Evolutionary conservation across 495 filamentous ascomycete genomes (phyloP).

Genomic region (Choiromyces venosus): DNA sequence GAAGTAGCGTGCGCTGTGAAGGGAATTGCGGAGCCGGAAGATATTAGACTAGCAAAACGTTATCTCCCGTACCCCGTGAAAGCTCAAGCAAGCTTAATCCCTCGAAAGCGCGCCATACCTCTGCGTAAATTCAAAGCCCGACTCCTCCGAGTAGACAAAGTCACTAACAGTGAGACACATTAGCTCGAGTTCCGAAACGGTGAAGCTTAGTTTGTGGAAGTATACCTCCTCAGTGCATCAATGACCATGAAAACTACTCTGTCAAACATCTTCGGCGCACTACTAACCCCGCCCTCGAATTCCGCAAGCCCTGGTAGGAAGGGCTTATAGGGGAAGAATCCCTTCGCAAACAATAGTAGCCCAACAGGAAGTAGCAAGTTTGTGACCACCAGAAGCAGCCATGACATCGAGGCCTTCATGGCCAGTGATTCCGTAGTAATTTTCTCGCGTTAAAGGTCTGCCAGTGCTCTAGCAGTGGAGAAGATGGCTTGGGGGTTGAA

Average conservation of each 20-base stretch:
- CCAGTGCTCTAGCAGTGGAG: background rate
- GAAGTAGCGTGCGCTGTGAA: conserved; percentile 95
- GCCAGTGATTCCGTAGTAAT: conserved; percentile 9
- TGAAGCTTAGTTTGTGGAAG: conserved; percentile 8
- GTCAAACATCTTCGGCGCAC: conserved; percentile 65
- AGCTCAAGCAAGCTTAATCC: background rate
- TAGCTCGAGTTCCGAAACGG: background rate
- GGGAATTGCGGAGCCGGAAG: conserved; percentile 72
- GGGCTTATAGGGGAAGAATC: conserved; percentile 97
- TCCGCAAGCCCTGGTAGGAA: conserved; percentile 76
- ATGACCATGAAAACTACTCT: conserved; percentile 96
- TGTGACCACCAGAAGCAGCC: conserved; percentile 52
- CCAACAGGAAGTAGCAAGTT: conserved; percentile 75
- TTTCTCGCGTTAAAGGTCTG: background rate
- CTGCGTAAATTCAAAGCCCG: conserved; percentile 86
- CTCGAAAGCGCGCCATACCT: conserved; percentile 52
- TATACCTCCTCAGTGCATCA: conserved; percentile 83
- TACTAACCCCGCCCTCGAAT: conserved; percentile 48
- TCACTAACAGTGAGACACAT: conserved; percentile 55
- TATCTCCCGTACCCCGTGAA: background rate
- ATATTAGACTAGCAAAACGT: conserved; percentile 63
- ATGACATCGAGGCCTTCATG: conserved; percentile 34
- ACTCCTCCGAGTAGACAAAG: conserved; percentile 78
- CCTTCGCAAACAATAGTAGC: conserved; percentile 75
- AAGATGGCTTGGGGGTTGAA: background rate